Evolutionary conservation across 306 rosid species (phyloP), one percentile per base, ranked within the genome.

Genomic region (Begonia fuchsioides): DNA sequence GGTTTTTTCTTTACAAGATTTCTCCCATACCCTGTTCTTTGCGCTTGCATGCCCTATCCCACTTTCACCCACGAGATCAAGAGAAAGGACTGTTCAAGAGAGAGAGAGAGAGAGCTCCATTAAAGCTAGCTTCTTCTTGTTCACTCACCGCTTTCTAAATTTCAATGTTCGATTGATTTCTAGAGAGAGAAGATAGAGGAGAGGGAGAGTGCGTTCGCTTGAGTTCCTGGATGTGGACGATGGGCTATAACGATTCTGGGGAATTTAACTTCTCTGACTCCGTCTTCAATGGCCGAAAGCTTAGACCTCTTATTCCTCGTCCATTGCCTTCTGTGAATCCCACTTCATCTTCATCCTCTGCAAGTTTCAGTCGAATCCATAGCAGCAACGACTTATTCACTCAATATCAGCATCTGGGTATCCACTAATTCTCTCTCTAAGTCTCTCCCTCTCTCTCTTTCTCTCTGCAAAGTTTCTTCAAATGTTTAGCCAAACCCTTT

Each of bases 391-490:
- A 79, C 57, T 70, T 83, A 55, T 61, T 76, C 13, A 39, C 93
- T 9, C 93, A 76, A n/a, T 76, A 72, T 67, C 93, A 82, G 53
- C 75, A 81, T 57, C 79, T 87, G 3, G 78, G 86, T 86, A 67
- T 2, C 11, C 43, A 12, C 2, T 2, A 8, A 11, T 15, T 35
- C 40, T 10, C 10, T 26, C 8, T 26, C 35, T n/a, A n/a, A n/a
- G n/a, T n/a, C n/a, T n/a, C n/a, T n/a, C n/a, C n/a, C n/a, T n/a
- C n/a, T n/a, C n/a, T 26, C 49, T 63, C 18, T n/a, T n/a, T n/a
- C n/a, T n/a, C n/a, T n/a, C n/a, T n/a, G n/a, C n/a, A n/a, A n/a
- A n/a, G n/a, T n/a, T n/a, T n/a, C n/a, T n/a, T n/a, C n/a, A 52
- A 18, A 39, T 3, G 38, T 13, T 47, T 13, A 20, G 44, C 15